phyloP scores from a whole-genome alignment of 208 protist species.

The Eutreptiella sp. region DNA sequence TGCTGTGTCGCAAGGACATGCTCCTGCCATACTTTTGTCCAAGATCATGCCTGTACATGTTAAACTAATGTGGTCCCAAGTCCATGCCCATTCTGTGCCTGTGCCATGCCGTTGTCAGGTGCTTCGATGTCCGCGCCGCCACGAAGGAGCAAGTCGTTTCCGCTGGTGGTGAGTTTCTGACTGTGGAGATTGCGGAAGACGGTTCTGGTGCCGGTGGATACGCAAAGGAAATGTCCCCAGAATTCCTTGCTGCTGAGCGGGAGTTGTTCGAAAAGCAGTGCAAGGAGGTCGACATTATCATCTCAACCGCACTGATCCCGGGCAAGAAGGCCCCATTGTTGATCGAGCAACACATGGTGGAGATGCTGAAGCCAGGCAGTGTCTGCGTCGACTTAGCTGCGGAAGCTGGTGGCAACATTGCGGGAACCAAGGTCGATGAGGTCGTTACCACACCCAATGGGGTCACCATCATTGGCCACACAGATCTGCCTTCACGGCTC shows the following conservation, averaged over 20 bases:
- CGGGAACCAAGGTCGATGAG: slow-evolving; percentile 51
- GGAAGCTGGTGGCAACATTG: slow-evolving; percentile 72
- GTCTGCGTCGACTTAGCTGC: slow-evolving; percentile 85
- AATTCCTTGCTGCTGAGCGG: slow-evolving; percentile 75
- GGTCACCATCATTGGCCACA: slow-evolving; percentile 72
- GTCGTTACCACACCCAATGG: slow-evolving; percentile 35
- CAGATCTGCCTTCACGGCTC: slow-evolving; percentile 68
- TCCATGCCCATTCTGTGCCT: too few species aligned
- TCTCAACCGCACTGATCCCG: slow-evolving; percentile 84
- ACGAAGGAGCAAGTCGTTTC: slow-evolving; percentile 77
- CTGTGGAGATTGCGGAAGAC: slow-evolving; percentile 58
- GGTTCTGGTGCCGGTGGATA: slow-evolving; percentile 67
- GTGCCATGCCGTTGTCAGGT: too few species aligned
- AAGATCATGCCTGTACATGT: too few species aligned
- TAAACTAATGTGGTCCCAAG: too few species aligned
- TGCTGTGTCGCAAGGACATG: too few species aligned
- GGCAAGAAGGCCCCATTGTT: slow-evolving; percentile 67
- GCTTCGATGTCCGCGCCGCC: slow-evolving; percentile 73
- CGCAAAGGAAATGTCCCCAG: slow-evolving; percentile 76
- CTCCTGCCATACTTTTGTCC: too few species aligned
- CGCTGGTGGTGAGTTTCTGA: slow-evolving; percentile 75
- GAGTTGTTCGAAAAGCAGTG: slow-evolving; percentile 60
- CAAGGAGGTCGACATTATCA: slow-evolving; percentile 81
- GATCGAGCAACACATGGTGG: slow-evolving; percentile 69
- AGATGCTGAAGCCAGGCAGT: slow-evolving; percentile 63